Evolutionary conservation across 2,329 filamentous ascomycete genomes (phyloP).

Genomic region (Penicillium sp.): DNA sequence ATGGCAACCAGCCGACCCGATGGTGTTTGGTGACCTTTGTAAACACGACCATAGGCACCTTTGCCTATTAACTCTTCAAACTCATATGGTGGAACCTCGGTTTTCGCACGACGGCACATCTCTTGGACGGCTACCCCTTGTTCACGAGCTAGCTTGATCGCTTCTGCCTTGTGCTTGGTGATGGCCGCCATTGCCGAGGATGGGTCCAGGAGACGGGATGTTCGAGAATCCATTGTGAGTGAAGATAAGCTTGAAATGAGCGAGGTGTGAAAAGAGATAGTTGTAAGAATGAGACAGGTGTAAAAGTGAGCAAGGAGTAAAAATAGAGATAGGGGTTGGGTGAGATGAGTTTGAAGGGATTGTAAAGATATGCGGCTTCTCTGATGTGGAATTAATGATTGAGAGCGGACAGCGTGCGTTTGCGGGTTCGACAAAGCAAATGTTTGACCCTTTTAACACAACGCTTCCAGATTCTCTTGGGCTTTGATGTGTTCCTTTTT

Average conservation of each 20-base stretch:
- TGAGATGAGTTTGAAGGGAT: background rate
- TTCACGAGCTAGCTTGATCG: slow-evolving; percentile 48
- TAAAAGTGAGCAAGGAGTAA: background rate
- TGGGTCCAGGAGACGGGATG: slow-evolving; percentile 41
- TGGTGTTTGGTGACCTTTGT: slow-evolving; percentile 47
- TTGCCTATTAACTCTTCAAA: slow-evolving; percentile 55
- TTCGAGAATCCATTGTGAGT: slow-evolving; percentile 32
- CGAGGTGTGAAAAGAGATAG: background rate
- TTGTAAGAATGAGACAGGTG: background rate
- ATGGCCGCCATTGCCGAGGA: slow-evolving; percentile 47
- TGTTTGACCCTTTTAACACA: background rate
- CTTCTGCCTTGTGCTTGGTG: slow-evolving; percentile 51
- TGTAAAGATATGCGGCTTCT: background rate
- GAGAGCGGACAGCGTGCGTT: background rate
- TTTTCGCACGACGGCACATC: slow-evolving; percentile 48
- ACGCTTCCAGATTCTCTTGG: background rate
- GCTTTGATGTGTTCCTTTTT: background rate
- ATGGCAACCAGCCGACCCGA: slow-evolving; percentile 49
- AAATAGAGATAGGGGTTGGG: background rate
- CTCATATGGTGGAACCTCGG: slow-evolving; percentile 47
- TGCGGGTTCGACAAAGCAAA: background rate
- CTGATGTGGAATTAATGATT: background rate
- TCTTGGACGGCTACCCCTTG: slow-evolving; percentile 48
- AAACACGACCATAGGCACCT: slow-evolving; percentile 53
- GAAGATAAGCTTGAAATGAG: background rate